phyloP scores from a whole-genome alignment of 106 monocot genomes.

The Dendrobium catenatum region DNA sequence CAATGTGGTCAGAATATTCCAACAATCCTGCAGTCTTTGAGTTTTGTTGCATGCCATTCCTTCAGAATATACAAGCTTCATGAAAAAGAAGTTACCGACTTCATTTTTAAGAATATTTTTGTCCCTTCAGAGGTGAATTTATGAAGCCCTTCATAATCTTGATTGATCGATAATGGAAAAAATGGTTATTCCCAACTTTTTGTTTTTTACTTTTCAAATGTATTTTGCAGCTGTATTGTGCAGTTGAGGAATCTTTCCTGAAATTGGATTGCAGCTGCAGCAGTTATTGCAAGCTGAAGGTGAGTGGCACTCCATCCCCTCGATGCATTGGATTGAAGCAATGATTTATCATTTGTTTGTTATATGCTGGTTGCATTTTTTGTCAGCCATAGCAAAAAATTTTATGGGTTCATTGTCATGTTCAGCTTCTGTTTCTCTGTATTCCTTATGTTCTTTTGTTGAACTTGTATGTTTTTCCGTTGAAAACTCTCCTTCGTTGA shows the following conservation, averaged over 20 bases:
- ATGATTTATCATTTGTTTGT: neutral
- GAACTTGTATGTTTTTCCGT: neutral
- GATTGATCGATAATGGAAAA: neutral
- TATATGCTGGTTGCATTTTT: neutral
- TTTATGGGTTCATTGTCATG: neutral
- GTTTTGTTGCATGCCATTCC: constrained; percentile 42
- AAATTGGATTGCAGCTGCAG: constrained; percentile 27
- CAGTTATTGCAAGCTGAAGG: constrained; percentile 56
- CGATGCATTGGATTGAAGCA: neutral
- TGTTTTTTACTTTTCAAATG: constrained; percentile 8
- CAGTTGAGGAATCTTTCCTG: constrained; percentile 18
- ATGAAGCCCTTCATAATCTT: neutral
- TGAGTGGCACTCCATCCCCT: constrained; percentile 9
- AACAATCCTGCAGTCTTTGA: constrained; percentile 69
- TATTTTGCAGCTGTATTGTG: constrained; percentile 30
- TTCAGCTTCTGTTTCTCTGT: neutral
- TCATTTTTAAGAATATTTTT: constrained; percentile 43
- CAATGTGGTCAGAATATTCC: constrained; percentile 38
- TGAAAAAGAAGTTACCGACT: constrained; percentile 34
- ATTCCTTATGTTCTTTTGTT: neutral
- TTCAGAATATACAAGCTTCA: constrained; percentile 36
- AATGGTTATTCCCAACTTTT: neutral
- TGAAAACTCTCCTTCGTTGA: neutral
- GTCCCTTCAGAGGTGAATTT: constrained; percentile 26
- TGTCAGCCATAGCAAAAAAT: neutral